These are phyloP conservation scores for Nidularia sp. DNA, from an alignment of 768 basidiomycete genomes.

Conservation along the genomic window DNA sequence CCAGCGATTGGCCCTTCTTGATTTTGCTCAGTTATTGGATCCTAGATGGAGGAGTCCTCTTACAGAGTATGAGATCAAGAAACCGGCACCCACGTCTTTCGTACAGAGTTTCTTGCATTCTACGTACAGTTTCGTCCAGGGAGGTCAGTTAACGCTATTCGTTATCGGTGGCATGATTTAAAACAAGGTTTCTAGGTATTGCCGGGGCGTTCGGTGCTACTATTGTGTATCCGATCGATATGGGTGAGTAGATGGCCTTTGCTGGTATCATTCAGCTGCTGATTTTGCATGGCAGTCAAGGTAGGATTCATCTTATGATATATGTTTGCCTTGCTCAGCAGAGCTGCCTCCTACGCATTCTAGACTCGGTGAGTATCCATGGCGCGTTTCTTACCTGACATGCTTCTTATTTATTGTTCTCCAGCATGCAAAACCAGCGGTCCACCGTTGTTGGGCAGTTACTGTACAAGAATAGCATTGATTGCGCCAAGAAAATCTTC, in stretches of 20 bases:
- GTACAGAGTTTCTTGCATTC: conserved; percentile 62
- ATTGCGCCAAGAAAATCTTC: conserved; percentile 92
- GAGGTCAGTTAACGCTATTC: conserved; percentile 42
- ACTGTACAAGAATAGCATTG: conserved; percentile 93
- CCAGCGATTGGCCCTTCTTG: conserved; percentile 76
- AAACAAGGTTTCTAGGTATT: conserved; percentile 49
- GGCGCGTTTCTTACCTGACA: background rate
- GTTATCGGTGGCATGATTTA: background rate
- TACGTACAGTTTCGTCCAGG: conserved; percentile 82
- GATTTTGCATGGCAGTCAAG: conserved; percentile 75
- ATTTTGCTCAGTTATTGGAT: conserved; percentile 92
- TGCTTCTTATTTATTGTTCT: background rate
- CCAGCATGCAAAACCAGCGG: conserved; percentile 95
- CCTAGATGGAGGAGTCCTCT: conserved; percentile 81
- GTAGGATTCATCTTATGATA: conserved; percentile 32
- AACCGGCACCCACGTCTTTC: conserved; percentile 32
- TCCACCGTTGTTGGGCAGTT: conserved; percentile 95
- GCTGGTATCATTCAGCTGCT: too few relatives aligned
- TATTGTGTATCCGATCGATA: conserved; percentile 96
- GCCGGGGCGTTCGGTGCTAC: conserved; percentile 95
- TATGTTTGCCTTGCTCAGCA: background rate
- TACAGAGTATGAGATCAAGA: conserved; percentile 37
- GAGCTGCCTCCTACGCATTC: conserved; percentile 2
- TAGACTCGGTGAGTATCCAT: conserved; percentile 53
- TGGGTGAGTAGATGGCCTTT: conserved; percentile 58